phyloP scores from a whole-genome alignment of 305 asterid genomes.

The Solanum hybrid region DNA sequence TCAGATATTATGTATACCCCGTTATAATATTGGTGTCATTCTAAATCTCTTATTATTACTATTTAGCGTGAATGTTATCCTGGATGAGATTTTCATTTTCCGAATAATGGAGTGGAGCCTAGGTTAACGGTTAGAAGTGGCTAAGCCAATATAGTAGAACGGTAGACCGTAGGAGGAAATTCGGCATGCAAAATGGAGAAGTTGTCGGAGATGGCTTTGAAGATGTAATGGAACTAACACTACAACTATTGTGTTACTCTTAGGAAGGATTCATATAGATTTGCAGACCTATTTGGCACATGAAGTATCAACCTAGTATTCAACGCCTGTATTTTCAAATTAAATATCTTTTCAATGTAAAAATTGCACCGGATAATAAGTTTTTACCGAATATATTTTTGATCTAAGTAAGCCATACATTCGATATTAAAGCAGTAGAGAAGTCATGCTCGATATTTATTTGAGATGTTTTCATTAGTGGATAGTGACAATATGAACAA shows the following conservation, averaged over 20 bases:
- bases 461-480: background rate
- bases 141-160: conserved; percentile 8
- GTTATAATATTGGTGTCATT: background rate
- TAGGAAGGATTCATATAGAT: background rate
- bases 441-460: background rate
- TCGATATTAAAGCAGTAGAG: background rate
- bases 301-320: background rate
- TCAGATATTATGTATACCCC: background rate
- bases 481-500: background rate
- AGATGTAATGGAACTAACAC: conserved; percentile 13
- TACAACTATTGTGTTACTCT: background rate
- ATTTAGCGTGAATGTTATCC: background rate
- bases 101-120: background rate
- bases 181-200: conserved; percentile 17
- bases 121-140: conserved; percentile 8
- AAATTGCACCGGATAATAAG: background rate
- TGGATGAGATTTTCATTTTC: background rate
- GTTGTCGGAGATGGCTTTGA: conserved; percentile 25
- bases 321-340: background rate
- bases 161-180: conserved; percentile 11
- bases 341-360: background rate
- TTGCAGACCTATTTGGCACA: background rate
- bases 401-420: background rate
- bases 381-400: background rate
- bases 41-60: too few relatives aligned